These are phyloP conservation scores for Orbilia blumenaviensis DNA, from an alignment of 2,329 filamentous ascomycete species.

Conservation along the genomic window DNA sequence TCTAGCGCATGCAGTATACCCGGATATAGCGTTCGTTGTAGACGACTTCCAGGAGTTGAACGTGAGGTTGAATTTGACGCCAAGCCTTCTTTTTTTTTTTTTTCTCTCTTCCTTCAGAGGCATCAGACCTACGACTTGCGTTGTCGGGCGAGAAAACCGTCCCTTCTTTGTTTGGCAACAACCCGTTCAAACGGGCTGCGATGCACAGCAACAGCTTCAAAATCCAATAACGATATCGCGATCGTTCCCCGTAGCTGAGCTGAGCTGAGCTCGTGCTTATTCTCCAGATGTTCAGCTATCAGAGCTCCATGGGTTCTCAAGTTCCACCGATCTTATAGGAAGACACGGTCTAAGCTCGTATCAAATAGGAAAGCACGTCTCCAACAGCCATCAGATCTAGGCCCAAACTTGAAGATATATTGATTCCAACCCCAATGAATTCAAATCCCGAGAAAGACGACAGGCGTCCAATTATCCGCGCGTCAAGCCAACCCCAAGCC, in stretches of 20 bases:
- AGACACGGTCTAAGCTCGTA: neutral
- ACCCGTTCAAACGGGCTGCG: neutral
- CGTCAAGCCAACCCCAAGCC: neutral
- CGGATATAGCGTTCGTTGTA: neutral
- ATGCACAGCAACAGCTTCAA: neutral
- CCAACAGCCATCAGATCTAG: neutral
- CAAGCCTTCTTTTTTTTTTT: neutral
- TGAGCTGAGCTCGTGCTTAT: neutral
- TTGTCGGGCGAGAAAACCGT: neutral
- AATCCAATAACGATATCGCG: too few relatives aligned
- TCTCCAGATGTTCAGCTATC: neutral
- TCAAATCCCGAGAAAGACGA: neutral
- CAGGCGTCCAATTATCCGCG: neutral
- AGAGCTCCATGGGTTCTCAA: neutral
- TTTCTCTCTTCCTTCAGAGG: too few relatives aligned
- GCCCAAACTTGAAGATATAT: neutral
- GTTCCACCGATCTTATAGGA: neutral
- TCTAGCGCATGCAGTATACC: slow-evolving; percentile 5
- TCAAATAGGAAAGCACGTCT: neutral
- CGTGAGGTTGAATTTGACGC: slow-evolving; percentile 9
- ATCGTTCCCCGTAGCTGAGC: neutral
- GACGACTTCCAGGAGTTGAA: neutral
- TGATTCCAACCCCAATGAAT: neutral
- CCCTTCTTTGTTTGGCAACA: slow-evolving; percentile 1
- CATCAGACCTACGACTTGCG: neutral